phyloP scores from a whole-genome alignment of 148 eudicot species.

The Heliamphora exappendiculata region DNA sequence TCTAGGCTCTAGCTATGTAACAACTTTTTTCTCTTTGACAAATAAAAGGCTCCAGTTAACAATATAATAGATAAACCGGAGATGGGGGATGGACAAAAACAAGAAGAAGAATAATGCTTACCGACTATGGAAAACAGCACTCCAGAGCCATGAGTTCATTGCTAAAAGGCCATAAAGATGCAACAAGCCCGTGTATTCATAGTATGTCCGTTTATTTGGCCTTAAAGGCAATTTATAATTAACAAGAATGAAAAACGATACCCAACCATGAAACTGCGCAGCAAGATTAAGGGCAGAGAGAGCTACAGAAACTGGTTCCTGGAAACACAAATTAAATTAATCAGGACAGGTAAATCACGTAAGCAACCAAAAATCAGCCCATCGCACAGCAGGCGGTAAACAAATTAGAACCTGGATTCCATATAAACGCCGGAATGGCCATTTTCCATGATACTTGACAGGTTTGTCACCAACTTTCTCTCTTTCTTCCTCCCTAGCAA shows the following conservation, averaged over 20 bases:
- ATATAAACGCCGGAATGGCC: constrained; percentile 79
- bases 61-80: not conserved
- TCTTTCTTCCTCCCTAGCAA: constrained; percentile 77
- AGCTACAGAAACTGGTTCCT: constrained; percentile 97
- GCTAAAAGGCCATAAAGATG: constrained; percentile 78
- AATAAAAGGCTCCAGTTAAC: no score
- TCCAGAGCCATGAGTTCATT: constrained; percentile 91
- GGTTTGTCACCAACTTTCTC: constrained; percentile 58
- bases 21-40: no score
- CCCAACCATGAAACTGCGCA: constrained; percentile 93
- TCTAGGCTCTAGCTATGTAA: no score
- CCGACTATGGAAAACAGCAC: constrained; percentile 83
- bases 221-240: constrained; percentile 71
- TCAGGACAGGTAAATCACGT: not conserved
- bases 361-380: not conserved
- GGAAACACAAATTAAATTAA: constrained; percentile 3
- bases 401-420: constrained; percentile 67
- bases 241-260: constrained; percentile 84
- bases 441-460: constrained; percentile 83
- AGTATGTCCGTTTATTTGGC: constrained; percentile 52
- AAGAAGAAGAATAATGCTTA: constrained; percentile 25
- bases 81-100: not conserved
- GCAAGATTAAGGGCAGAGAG: constrained; percentile 88
- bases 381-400: not conserved
- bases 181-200: constrained; percentile 79